These are phyloP conservation scores for Flaveria sonorensis DNA, from an alignment of 129 eudicot species.

Conservation along the genomic window DNA sequence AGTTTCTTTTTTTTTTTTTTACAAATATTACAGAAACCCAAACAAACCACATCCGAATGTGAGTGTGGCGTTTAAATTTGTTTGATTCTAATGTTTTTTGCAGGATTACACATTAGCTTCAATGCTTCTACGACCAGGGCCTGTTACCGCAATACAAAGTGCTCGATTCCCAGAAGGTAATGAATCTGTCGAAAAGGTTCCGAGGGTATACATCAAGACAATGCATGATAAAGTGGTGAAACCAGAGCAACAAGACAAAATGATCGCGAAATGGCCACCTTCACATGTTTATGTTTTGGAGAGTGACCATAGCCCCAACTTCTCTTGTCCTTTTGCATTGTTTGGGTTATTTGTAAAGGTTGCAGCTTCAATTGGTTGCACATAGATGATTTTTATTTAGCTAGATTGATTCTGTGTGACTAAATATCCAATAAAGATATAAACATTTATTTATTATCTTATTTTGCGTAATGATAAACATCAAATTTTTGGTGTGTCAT, in stretches of 20 bases:
- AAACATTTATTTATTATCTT: not conserved
- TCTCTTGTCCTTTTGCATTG: slow-evolving; percentile 44
- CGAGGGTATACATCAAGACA: slow-evolving; percentile 45
- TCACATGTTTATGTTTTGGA: slow-evolving; percentile 43
- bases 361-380: slow-evolving; percentile 34
- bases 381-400: slow-evolving; percentile 27
- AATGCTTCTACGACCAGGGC: slow-evolving; percentile 47
- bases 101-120: slow-evolving; percentile 48
- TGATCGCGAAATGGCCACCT: slow-evolving; percentile 50
- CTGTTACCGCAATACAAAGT: slow-evolving; percentile 28
- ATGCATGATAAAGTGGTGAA: slow-evolving; percentile 38
- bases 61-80: not conserved
- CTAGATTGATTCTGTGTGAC: slow-evolving; percentile 14
- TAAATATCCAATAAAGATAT: not conserved
- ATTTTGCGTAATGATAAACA: not conserved
- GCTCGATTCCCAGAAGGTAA: slow-evolving; percentile 37
- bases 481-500: not conserved
- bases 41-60: not conserved
- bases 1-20: not conserved
- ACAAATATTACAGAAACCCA: not conserved
- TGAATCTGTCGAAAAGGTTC: slow-evolving; percentile 33
- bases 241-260: slow-evolving; percentile 44
- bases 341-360: slow-evolving; percentile 41
- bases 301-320: slow-evolving; percentile 46
- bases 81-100: not conserved